Evolutionary conservation across 1,284 basidiomycete genomes (phyloP).

Genomic region (Pisolithus thermaeus): DNA sequence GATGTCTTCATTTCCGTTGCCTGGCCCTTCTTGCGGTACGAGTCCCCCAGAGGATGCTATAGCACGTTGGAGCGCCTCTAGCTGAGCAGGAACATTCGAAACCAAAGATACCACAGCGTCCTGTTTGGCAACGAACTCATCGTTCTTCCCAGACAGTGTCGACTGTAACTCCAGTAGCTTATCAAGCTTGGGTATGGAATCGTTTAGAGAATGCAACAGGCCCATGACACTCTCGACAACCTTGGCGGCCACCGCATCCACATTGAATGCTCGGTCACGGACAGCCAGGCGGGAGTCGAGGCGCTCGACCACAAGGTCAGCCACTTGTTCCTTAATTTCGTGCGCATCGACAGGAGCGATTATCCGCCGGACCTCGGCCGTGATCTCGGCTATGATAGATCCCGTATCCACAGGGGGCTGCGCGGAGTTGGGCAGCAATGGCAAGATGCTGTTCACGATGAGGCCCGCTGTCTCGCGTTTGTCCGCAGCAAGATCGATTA

Average conservation of each 20-base stretch:
- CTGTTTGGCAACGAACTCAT: slow-evolving; percentile 30
- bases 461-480: slow-evolving; percentile 78
- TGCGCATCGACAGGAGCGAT: slow-evolving; percentile 74
- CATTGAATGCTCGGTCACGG: slow-evolving; percentile 62
- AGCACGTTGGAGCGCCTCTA: slow-evolving; percentile 37
- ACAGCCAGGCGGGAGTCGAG: slow-evolving; percentile 73
- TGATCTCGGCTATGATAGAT: slow-evolving; percentile 51
- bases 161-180: slow-evolving; percentile 40
- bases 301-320: slow-evolving; percentile 77
- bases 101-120: slow-evolving; percentile 33
- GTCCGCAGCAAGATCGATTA: slow-evolving; percentile 80
- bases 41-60: slow-evolving; percentile 21
- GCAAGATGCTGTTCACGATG: slow-evolving; percentile 69
- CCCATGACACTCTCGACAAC: slow-evolving; percentile 48
- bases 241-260: slow-evolving; percentile 51
- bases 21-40: slow-evolving; percentile 18
- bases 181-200: slow-evolving; percentile 34
- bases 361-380: slow-evolving; percentile 59
- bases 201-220: slow-evolving; percentile 43
- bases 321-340: slow-evolving; percentile 80
- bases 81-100: slow-evolving; percentile 37
- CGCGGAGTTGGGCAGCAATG: slow-evolving; percentile 49
- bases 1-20: slow-evolving; percentile 22
- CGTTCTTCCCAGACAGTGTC: slow-evolving; percentile 34
- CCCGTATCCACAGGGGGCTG: slow-evolving; percentile 47